phyloP scores from a whole-genome alignment of 441 rosid genomes.

The Bocquillonia castaneifolia region DNA sequence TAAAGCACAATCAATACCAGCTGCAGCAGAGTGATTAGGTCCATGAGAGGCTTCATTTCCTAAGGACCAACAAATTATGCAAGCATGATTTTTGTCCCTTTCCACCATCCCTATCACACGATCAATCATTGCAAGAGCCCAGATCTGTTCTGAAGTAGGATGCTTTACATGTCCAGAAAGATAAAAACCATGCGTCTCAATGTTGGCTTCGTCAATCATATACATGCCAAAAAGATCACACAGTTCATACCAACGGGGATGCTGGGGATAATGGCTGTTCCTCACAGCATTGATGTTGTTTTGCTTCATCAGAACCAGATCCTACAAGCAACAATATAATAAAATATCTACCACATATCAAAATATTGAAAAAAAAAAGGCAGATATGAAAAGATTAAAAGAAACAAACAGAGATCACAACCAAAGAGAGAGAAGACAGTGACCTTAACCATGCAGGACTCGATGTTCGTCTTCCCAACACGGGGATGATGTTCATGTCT shows the following conservation, averaged over 20 bases:
- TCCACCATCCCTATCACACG: conserved; percentile 98
- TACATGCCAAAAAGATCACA: conserved; percentile 95
- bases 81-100: conserved; percentile 92
- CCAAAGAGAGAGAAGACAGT: conserved; percentile 19
- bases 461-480: conserved; percentile 89
- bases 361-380: neutral
- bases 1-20: conserved; percentile 49
- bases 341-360: conserved; percentile 4
- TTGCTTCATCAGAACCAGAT: conserved; percentile 90
- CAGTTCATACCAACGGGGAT: conserved; percentile 95
- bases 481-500: conserved; percentile 99
- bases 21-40: conserved; percentile 95
- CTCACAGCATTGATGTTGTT: conserved; percentile 91
- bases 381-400: neutral
- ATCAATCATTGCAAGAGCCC: conserved; percentile 95
- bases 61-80: conserved; percentile 89
- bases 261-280: conserved; percentile 98
- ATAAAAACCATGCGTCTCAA: conserved; percentile 95
- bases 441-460: conserved; percentile 97
- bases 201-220: conserved; percentile 98
- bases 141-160: conserved; percentile 77
- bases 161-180: conserved; percentile 73
- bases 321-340: conserved; percentile 45
- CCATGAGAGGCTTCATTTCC: conserved; percentile 96
- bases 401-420: conserved; percentile 13